Base-by-base conservation (phyloP, 495 filamentous ascomycete species). In the Penicillium psychrofluorescens region DNA sequence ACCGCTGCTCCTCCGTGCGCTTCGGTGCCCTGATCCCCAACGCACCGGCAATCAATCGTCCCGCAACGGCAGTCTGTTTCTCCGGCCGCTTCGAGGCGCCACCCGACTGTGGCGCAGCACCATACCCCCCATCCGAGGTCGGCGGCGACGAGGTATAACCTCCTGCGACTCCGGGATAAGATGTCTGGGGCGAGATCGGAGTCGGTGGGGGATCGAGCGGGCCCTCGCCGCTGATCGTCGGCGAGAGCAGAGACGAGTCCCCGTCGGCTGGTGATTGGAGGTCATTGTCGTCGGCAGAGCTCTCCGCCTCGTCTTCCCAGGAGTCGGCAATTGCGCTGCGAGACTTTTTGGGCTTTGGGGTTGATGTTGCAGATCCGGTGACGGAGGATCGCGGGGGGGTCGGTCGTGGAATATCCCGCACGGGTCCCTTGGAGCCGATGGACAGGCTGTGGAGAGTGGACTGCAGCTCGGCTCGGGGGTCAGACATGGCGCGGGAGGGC, bases 1-100 rank as follows among this genome's bases (percentile, higher is more conserved):
- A 85, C 45, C 74, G 71, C 72, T 95, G 83, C 67, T 96, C 91
- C 56, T 95, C 88, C 9, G 86, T 96, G 58, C 76, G 74, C 70
- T 79, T 85, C 28, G 86, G 87, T 30, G 86, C 79, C 46, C 79
- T 78, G 34, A 97, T 78, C 5, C 92, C 92, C 53, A 98, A 68
- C 6, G 85, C 92, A 15, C 80, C 86, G 0, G 90, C 88, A 58
- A 98, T 96, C 81, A 98, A 72, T 50, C 92, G 74, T 44, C 85
- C 78, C 22, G 92, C 92, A 35, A 91, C 88, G 2, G 90, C 88
- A 47, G 90, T 92, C 45, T 90, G 90, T 66, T 92, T 98, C 67
- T 94, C 90, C 0, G 89, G 92, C 43, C 90, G 62, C 36, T 68
- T 62, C 13, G 51, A 51, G 29, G 53, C 53, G 32, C 44, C 45